Evolutionary conservation across 345 rosid genomes (phyloP), one percentile per base, ranked within the genome.

Genomic region (Moringa oleifera): DNA sequence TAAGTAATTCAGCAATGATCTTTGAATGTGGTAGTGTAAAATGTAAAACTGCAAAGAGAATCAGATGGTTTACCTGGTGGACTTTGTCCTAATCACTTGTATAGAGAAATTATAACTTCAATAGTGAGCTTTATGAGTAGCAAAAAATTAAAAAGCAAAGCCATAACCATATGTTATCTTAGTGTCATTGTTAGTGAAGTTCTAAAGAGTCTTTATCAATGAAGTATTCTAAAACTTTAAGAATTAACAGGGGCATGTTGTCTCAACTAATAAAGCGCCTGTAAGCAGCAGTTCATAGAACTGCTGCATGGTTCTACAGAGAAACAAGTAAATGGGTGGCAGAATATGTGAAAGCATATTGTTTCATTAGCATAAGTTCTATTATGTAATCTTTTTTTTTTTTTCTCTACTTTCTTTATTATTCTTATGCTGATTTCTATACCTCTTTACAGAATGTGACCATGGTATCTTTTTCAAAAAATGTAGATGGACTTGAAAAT

Each of bases 401-500:
- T 70, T 11, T 16, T 18, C 68, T 50, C 28, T 11, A 33, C 11
- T 50, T 64, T 31, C 51, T 57, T 45, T 25, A 49, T 50, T 69
- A 45, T 54, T 65, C 49, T 61, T 18, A 22, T 45, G 41, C 31
- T 62, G 28, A 23, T 51, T 61, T 20, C 24, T 61, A 1, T 53
- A 21, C 24, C 55, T 57, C 41, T 31, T 12, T 59, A 0, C 28
- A 19, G 51, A 49, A 60, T 36, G 56, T 75, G 67, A 73, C 71
- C 63, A 55, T 67, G 13, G 1, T 72, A 23, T 78, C 61, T 31
- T 57, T 72, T 72, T 58, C 37, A 33, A 0, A n/a, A 51, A 57
- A 53, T 76, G 81, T 77, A 94, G 97, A 88, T 94, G 99, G 97
- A 94, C 73, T 77, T 94, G 82, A 94, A 94, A 77, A 64, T 85